Evolutionary conservation across 2,329 filamentous ascomycete species (phyloP).

Genomic region (Aspergillus brasiliensis): DNA sequence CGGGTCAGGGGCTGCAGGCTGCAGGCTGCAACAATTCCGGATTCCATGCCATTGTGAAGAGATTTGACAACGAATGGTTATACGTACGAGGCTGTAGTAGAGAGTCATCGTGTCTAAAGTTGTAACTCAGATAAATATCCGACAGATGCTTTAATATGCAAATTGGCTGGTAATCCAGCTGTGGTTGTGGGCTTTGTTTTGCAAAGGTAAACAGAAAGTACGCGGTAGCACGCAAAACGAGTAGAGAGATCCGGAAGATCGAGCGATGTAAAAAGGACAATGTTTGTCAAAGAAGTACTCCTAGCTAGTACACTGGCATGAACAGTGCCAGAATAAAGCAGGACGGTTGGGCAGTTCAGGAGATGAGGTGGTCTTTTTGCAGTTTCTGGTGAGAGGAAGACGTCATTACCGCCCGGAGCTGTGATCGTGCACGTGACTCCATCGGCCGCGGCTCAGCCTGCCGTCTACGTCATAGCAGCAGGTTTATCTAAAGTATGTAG

Average conservation of each 20-base stretch:
- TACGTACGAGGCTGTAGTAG: conserved; percentile 67
- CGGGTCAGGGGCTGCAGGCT: conserved; percentile 10
- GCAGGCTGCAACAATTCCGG: conserved; percentile 24
- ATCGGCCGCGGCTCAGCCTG: neutral
- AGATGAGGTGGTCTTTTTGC: conserved; percentile 73
- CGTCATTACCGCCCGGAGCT: conserved; percentile 33
- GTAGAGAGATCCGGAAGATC: neutral
- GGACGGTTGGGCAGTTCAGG: conserved; percentile 6
- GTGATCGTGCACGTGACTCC: conserved; percentile 17
- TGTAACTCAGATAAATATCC: neutral
- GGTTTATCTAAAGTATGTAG: neutral
- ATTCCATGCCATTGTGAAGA: neutral
- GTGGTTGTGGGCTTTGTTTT: conserved; percentile 3
- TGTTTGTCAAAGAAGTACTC: neutral
- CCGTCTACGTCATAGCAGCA: conserved; percentile 1
- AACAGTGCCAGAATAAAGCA: neutral
- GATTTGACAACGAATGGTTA: neutral
- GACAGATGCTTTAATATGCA: neutral
- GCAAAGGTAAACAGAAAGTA: conserved; percentile 22
- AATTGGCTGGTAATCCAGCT: neutral
- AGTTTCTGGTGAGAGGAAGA: conserved; percentile 30
- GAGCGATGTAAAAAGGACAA: neutral
- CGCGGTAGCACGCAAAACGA: neutral
- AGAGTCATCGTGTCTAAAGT: conserved; percentile 60
- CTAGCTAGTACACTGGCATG: neutral